phyloP scores from a whole-genome alignment of 805 yeast species.

The Ascoidea tarda region DNA sequence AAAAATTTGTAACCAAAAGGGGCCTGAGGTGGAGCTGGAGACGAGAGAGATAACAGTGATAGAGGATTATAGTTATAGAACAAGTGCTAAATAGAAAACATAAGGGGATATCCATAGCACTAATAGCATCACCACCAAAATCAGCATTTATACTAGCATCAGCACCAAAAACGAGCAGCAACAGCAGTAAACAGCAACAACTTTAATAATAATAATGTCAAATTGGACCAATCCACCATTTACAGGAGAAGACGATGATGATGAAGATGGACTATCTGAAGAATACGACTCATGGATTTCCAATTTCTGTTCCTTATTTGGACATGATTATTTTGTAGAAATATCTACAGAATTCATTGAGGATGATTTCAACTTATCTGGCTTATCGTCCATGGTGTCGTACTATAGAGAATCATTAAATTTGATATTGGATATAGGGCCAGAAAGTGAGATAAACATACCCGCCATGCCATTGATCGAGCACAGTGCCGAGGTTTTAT shows the following conservation, averaged over 20 bases:
- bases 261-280: constrained; percentile 19
- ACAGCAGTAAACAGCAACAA: too few relatives aligned
- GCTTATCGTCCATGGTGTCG: constrained; percentile 73
- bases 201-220: neutral
- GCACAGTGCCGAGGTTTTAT: constrained; percentile 82
- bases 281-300: constrained; percentile 42
- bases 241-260: neutral
- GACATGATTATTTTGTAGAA: constrained; percentile 80
- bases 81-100: too few relatives aligned
- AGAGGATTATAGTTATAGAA: too few relatives aligned
- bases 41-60: too few relatives aligned
- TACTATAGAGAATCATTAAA: constrained; percentile 87
- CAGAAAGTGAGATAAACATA: constrained; percentile 36
- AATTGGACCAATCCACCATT: neutral
- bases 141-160: too few relatives aligned
- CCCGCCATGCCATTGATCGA: constrained; percentile 67
- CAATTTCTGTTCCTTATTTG: constrained; percentile 37
- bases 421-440: constrained; percentile 74
- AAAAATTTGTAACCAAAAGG: too few relatives aligned
- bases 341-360: constrained; percentile 88
- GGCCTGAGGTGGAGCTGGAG: too few relatives aligned
- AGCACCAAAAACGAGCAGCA: too few relatives aligned
- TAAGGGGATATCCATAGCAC: too few relatives aligned
- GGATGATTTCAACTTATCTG: constrained; percentile 93
- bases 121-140: too few relatives aligned